These are phyloP conservation scores for Trametes sanguinea DNA, from an alignment of 768 basidiomycete species.

Conservation along the genomic window DNA sequence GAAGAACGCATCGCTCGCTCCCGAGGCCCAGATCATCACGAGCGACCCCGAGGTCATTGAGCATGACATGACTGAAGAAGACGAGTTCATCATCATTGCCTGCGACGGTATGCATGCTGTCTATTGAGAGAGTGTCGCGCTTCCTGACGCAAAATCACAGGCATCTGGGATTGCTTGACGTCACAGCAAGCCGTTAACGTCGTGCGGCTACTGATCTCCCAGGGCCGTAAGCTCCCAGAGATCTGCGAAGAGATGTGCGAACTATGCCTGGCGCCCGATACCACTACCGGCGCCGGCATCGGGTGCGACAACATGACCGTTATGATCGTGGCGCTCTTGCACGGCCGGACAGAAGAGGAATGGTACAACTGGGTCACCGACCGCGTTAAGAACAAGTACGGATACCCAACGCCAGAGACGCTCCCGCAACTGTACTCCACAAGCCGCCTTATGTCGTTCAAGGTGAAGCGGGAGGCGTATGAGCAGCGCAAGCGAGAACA, in stretches of 20 bases:
- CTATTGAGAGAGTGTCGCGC: neutral
- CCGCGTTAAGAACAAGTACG: slow-evolving; percentile 73
- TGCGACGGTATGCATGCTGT: slow-evolving; percentile 77
- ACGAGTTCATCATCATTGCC: slow-evolving; percentile 95
- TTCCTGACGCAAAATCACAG: slow-evolving; percentile 43
- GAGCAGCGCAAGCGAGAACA: slow-evolving; percentile 45
- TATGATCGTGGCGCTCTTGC: slow-evolving; percentile 83
- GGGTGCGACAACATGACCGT: slow-evolving; percentile 99
- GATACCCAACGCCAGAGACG: slow-evolving; percentile 73
- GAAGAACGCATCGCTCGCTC: slow-evolving; percentile 77
- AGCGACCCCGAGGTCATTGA: slow-evolving; percentile 87
- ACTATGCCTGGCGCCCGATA: slow-evolving; percentile 92
- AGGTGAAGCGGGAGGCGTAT: slow-evolving; percentile 58
- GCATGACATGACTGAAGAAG: slow-evolving; percentile 82
- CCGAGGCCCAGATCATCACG: slow-evolving; percentile 94
- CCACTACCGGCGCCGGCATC: slow-evolving; percentile 85
- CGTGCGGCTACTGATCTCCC: slow-evolving; percentile 76
- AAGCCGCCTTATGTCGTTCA: slow-evolving; percentile 63
- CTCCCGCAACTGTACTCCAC: slow-evolving; percentile 77
- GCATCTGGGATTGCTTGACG: slow-evolving; percentile 97
- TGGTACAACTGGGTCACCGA: slow-evolving; percentile 92
- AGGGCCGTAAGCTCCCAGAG: slow-evolving; percentile 76
- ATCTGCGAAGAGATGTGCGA: slow-evolving; percentile 91
- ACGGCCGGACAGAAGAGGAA: slow-evolving; percentile 85
- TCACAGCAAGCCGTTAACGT: slow-evolving; percentile 94